phyloP scores from a whole-genome alignment of 805 yeast genomes.

The Barnettozyma sucrosica region DNA sequence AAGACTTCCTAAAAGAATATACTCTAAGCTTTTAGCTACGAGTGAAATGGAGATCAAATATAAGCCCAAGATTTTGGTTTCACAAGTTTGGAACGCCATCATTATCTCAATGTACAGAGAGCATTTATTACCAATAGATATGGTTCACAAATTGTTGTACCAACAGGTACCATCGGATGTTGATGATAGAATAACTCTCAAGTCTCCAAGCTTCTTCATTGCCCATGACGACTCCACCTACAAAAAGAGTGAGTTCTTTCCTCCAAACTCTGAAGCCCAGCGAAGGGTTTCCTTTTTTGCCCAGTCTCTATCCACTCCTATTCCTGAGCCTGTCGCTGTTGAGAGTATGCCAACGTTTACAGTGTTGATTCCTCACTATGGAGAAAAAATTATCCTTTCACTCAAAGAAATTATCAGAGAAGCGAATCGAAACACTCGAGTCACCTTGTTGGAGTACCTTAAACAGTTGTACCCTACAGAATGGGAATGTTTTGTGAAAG shows the following conservation, averaged over 20 bases:
- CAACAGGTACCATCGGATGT: slow-evolving; percentile 28
- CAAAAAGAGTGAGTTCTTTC: slow-evolving; percentile 53
- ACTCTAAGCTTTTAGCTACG: slow-evolving; percentile 53
- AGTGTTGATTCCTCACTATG: slow-evolving; percentile 82
- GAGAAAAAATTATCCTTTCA: slow-evolving; percentile 72
- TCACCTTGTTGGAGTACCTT: slow-evolving; percentile 77
- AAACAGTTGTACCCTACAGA: slow-evolving; percentile 67
- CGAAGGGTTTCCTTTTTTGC: slow-evolving; percentile 85
- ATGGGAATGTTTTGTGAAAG: slow-evolving; percentile 77
- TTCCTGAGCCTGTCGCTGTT: slow-evolving; percentile 63
- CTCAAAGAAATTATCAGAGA: slow-evolving; percentile 74
- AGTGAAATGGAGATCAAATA: slow-evolving; percentile 34
- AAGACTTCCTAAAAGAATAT: slow-evolving; percentile 69
- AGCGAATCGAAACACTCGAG: slow-evolving; percentile 54
- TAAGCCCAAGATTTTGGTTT: slow-evolving; percentile 49
- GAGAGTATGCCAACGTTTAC: slow-evolving; percentile 77
- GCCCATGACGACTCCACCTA: slow-evolving; percentile 76
- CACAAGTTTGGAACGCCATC: slow-evolving; percentile 82
- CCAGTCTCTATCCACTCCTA: slow-evolving; percentile 80
- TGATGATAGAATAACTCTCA: slow-evolving; percentile 39
- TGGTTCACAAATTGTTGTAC: slow-evolving; percentile 60
- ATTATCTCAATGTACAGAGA: slow-evolving; percentile 78
- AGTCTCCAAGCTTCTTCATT: slow-evolving; percentile 74
- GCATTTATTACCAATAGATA: slow-evolving; percentile 68
- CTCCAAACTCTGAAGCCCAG: slow-evolving; percentile 66